Percentiles rank a stretch among this genome's conserved stretches.
phyloP scores from a whole-genome alignment of 257 asterid genomes.

The Solanum tarijense region DNA sequence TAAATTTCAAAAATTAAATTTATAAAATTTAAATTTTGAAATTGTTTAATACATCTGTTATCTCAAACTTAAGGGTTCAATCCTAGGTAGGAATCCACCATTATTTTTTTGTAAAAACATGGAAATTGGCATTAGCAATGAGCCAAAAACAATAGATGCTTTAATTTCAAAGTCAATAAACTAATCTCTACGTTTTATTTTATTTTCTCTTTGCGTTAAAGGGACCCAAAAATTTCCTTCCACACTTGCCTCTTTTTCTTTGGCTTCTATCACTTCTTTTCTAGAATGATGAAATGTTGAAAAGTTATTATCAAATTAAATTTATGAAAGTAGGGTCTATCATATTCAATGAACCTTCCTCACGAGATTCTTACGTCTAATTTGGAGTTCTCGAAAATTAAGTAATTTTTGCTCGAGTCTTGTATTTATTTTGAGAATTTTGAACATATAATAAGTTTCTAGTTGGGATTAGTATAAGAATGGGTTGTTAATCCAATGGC shows the following conservation, averaged over 20 bases:
- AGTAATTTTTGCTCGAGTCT: no score
- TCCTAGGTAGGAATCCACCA: background rate
- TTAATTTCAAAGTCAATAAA: background rate
- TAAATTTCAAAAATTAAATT: background rate
- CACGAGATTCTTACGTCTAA: background rate
- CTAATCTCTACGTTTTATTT: background rate
- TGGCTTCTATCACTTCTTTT: background rate
- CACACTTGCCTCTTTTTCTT: background rate
- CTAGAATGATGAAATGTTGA: background rate
- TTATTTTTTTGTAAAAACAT: background rate
- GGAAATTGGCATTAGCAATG: background rate
- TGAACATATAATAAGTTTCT: background rate
- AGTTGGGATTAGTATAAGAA: background rate
- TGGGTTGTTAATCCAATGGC: background rate
- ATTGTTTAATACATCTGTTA: background rate
- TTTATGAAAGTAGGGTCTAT: background rate
- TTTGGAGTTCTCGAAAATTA: no score
- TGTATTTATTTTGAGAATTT: background rate
- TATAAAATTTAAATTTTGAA: background rate
- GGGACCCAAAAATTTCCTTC: background rate
- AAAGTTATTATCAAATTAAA: background rate
- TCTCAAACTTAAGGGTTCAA: background rate
- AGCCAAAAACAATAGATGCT: background rate
- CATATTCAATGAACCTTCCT: background rate
- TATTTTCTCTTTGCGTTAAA: background rate